A percentile compares a stretch with the other conserved stretches of the same genome.
These are phyloP conservation scores for Plasmodium chabaudi DNA, from an alignment of 169 alveolate species.

Conservation along the genomic window DNA sequence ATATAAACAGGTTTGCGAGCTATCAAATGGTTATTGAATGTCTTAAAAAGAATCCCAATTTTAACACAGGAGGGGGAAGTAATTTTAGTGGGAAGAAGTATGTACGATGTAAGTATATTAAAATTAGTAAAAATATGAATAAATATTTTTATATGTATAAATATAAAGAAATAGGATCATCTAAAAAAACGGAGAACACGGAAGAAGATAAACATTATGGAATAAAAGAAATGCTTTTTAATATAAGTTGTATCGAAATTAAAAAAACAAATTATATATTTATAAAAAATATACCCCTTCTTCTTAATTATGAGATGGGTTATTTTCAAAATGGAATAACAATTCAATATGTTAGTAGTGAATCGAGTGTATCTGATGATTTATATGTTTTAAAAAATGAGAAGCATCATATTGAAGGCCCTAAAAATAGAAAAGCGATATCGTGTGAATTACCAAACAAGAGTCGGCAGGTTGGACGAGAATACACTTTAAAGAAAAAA, in stretches of 20 bases:
- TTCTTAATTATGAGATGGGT: not conserved
- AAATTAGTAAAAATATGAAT: constrained; percentile 22
- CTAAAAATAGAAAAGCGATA: too few species aligned
- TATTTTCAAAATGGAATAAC: not conserved
- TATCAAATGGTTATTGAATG: constrained; percentile 7
- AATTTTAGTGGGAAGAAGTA: not conserved
- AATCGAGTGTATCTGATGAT: too few species aligned
- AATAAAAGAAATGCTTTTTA: constrained; percentile 38
- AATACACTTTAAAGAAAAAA: not conserved
- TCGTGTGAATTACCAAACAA: too few species aligned
- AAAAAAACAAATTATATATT: constrained; percentile 44
- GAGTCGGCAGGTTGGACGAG: too few species aligned
- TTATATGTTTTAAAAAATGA: too few species aligned
- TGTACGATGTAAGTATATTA: constrained; percentile 30
- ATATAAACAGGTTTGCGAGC: not conserved
- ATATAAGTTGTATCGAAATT: constrained; percentile 25
- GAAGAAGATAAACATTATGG: not conserved
- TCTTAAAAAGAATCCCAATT: not conserved
- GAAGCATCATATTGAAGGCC: too few species aligned
- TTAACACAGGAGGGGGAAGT: not conserved
- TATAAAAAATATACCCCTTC: constrained; percentile 28
- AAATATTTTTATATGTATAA: constrained; percentile 48
- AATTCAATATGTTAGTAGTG: too few species aligned
- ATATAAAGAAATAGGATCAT: not conserved
- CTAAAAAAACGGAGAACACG: not conserved